Evolutionary conservation across 208 protist species (phyloP), one percentile per base, ranked within the genome.

Genomic region (Phytomonas sp.): DNA sequence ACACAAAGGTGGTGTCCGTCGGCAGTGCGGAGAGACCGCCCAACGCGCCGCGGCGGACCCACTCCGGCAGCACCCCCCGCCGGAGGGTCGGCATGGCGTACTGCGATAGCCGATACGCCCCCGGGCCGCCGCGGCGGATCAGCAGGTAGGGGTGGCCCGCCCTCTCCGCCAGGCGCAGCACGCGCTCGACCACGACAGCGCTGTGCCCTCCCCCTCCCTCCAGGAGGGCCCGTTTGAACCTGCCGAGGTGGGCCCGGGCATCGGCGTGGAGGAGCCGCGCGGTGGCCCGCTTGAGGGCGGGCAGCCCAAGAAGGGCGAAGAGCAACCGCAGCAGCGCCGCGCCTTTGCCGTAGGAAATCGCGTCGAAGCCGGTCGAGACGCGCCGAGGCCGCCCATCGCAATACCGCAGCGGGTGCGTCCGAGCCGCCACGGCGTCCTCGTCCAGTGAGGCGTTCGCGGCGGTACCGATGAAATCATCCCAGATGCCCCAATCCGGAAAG

Each of bases 401-500:
- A 63, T 67, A 64, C 26, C 86, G 59, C 4, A 91, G 78, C 4
- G 88, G 77, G 68, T 87, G 83, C 52, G 82, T 87, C 66, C 67
- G 40, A 45, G 36, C 12, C 11, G 68, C 63, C 23, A 80, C 65
- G 0, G 76, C 73, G 64, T 94, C 88, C 16, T 66, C 71, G 19
- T 73, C 30, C 3, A 89, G 73, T 1, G 82, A 78, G 36, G 37
- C 71, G 70, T 85, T 80, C 66, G 83, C 73, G 19, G 88, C 79
- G 11, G 63, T 63, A 26, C 66, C 52, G 11, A 83, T 29, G 42
- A 91, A 94, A 36, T 84, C 79, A 60, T 79, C 84, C 88, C 88
- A 98, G 12, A 91, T 70, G 12, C 81, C 68, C 92, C 92, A 98
- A 30, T 82, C 70, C 29, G 92, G 91, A 70, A 91, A 94, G 0